A percentile compares a stretch with the other conserved stretches of the same genome.
phyloP scores from a whole-genome alignment of 2,329 filamentous ascomycete species.

The Colletotrichum musicola region DNA sequence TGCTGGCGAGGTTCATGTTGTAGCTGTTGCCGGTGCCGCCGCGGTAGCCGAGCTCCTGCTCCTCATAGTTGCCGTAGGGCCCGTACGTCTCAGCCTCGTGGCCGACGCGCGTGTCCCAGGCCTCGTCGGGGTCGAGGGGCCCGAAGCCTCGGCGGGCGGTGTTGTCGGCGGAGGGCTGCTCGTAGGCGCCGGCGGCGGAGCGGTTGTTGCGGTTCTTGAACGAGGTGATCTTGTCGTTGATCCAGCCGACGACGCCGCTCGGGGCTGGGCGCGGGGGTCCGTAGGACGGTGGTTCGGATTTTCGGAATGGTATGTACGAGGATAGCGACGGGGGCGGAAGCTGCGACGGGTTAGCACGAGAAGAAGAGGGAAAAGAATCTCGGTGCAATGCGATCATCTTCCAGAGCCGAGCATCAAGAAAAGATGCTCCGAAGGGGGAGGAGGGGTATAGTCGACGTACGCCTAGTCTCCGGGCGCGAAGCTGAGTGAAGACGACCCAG shows the following conservation, averaged over 20 bases:
- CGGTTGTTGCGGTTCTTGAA: slow-evolving; percentile 76
- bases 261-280: slow-evolving; percentile 66
- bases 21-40: slow-evolving; percentile 57
- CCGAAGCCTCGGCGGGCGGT: slow-evolving; percentile 70
- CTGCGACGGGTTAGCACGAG: slow-evolving; percentile 49
- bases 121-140: slow-evolving; percentile 83
- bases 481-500: slow-evolving; percentile 79
- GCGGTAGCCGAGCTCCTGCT: slow-evolving; percentile 75
- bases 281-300: slow-evolving; percentile 58
- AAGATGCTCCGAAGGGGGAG: not conserved
- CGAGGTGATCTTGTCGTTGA: slow-evolving; percentile 73
- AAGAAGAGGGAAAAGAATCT: not conserved
- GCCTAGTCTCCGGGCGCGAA: slow-evolving; percentile 79
- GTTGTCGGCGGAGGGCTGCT: slow-evolving; percentile 61
- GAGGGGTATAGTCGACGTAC: slow-evolving; percentile 62
- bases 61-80: slow-evolving; percentile 76
- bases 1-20: slow-evolving; percentile 61
- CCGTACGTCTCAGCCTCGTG: slow-evolving; percentile 76
- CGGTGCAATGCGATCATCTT: not conserved
- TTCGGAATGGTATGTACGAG: slow-evolving; percentile 79
- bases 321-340: slow-evolving; percentile 77
- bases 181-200: slow-evolving; percentile 79
- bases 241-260: slow-evolving; percentile 78
- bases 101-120: slow-evolving; percentile 86
- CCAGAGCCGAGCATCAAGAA: not conserved